Evolutionary conservation across 192 early-diverging fungal genomes (phyloP).

Genomic region (Pilobolus umbonatus): DNA sequence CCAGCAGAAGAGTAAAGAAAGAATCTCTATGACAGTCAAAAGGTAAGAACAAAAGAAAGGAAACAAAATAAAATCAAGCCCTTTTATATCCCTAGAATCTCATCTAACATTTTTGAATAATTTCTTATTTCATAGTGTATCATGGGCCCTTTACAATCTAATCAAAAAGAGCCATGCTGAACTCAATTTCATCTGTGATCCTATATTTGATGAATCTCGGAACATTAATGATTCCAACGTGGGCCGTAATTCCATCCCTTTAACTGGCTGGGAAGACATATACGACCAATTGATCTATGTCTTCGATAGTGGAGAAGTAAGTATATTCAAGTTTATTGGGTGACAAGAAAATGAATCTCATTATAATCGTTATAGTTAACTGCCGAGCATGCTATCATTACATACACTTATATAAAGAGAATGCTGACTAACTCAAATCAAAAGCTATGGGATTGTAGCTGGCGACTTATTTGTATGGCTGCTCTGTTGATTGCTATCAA

Average conservation of each 20-base stretch:
- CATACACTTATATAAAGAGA: constrained; percentile 59
- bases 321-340: background rate
- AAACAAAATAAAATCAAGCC: too few relatives aligned
- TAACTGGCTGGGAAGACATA: constrained; percentile 26
- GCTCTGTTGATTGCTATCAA: constrained; percentile 72
- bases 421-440: constrained; percentile 60
- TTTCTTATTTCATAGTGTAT: constrained; percentile 4
- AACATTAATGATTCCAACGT: background rate
- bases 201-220: constrained; percentile 5
- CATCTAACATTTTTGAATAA: background rate
- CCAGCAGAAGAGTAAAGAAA: constrained; percentile 11
- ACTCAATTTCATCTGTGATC: constrained; percentile 4
- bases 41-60: background rate
- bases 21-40: constrained; percentile 8
- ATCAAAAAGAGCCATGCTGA: constrained; percentile 4
- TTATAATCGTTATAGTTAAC: constrained; percentile 14
- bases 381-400: constrained; percentile 32
- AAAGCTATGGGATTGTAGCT: constrained; percentile 50
- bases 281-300: constrained; percentile 31
- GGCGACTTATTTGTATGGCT: constrained; percentile 50
- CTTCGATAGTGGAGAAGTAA: constrained; percentile 30
- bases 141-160: constrained; percentile 12
- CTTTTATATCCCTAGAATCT: background rate
- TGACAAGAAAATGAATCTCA: background rate
- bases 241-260: constrained; percentile 3